phyloP scores from a whole-genome alignment of 352 stramenopile species.

The Globisporangium nodosum region DNA sequence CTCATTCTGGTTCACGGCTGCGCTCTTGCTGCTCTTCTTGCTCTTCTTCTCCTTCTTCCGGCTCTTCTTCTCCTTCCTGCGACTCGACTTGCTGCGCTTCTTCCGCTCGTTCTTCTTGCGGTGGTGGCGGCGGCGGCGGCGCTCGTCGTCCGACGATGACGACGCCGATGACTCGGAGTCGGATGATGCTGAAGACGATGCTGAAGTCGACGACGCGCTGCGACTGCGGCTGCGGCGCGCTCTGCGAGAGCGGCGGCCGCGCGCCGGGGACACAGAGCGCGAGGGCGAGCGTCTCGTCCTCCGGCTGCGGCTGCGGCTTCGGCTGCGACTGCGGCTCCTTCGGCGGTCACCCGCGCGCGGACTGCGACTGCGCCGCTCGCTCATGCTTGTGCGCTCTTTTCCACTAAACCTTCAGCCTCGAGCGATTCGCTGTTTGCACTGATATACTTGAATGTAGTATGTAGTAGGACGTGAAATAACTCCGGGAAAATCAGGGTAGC shows the following conservation, averaged over 20 bases:
- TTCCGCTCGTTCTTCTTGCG: constrained; percentile 19
- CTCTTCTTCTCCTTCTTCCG: constrained; percentile 19
- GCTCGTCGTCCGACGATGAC: constrained; percentile 3
- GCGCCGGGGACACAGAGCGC: neutral
- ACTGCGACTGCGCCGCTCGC: constrained; percentile 2
- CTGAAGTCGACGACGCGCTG: constrained; percentile 24
- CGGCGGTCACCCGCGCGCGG: no score
- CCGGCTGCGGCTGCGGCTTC: constrained; percentile 4
- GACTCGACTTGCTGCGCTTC: constrained; percentile 15
- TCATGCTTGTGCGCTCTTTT: no score
- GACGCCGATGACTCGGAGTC: constrained; percentile 14
- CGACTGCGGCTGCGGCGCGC: constrained; percentile 8
- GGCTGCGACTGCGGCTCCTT: neutral
- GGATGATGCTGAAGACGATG: constrained; percentile 28
- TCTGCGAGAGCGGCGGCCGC: constrained; percentile 5
- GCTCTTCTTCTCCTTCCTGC: constrained; percentile 8
- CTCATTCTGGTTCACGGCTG: constrained; percentile 81
- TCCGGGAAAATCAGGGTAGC: no score
- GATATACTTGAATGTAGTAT: no score
- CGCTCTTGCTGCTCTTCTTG: constrained; percentile 24
- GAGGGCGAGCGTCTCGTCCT: constrained; percentile 2
- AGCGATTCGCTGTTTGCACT: no score
- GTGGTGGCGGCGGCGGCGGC: constrained; percentile 13
- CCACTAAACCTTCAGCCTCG: no score
- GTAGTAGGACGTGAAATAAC: no score